A percentile compares a stretch with the other conserved stretches of the same genome.
Evolutionary conservation across 305 asterid species (phyloP).

Genomic region (Fraxinus sp.): DNA sequence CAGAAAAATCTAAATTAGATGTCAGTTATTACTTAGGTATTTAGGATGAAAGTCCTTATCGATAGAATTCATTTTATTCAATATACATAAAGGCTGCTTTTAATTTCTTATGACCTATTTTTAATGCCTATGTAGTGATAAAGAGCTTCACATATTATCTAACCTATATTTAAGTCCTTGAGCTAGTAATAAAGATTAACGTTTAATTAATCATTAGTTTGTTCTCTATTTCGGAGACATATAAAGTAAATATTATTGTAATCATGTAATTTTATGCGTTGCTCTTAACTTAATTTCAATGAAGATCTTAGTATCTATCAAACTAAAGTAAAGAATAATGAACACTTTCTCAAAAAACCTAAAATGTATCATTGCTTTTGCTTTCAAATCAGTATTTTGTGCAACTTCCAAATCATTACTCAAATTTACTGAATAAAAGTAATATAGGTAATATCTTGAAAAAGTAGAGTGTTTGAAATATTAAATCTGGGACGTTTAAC

Average conservation of each 20-base stretch:
- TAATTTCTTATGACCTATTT: neutral
- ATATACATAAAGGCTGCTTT: neutral
- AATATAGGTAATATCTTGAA: neutral
- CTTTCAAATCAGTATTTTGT: neutral
- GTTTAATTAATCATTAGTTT: neutral
- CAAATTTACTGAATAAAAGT: neutral
- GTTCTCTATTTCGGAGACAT: slow-evolving; percentile 1
- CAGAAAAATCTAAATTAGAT: slow-evolving; percentile 12
- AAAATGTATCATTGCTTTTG: slow-evolving; percentile 10
- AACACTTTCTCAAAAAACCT: slow-evolving; percentile 6
- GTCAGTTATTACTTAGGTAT: neutral
- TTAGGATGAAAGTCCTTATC: neutral
- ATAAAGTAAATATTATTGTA: neutral
- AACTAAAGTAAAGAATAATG: neutral
- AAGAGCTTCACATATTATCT: neutral
- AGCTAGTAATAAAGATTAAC: neutral
- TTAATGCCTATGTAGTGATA: neutral
- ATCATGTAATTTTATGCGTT: neutral
- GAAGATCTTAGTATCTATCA: neutral
- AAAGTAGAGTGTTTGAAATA: neutral
- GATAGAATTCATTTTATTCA: neutral
- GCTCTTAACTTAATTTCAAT: neutral
- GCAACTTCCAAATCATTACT: neutral
- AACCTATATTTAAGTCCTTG: neutral
- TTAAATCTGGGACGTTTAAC: neutral